Evolutionary conservation across 2,329 filamentous ascomycete species (phyloP).

Genomic region (Aureobasidium zeae): DNA sequence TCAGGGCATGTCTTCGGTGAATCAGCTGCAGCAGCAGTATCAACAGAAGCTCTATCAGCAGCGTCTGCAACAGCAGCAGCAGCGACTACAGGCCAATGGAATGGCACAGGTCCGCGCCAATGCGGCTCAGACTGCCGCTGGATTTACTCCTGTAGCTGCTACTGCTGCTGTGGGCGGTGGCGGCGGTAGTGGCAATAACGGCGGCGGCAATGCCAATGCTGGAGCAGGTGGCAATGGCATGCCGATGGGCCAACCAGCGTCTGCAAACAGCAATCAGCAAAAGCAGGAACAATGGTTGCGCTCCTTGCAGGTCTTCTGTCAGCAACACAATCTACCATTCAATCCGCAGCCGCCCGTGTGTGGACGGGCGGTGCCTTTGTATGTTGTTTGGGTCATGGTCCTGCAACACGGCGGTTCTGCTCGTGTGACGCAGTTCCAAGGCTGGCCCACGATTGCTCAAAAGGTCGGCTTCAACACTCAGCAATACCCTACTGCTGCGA

Average conservation of each 20-base stretch:
- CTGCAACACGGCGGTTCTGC: constrained; percentile 70
- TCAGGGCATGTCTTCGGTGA: constrained; percentile 29
- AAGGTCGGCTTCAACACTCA: constrained; percentile 34
- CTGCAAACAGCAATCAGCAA: constrained; percentile 19
- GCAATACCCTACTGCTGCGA: constrained; percentile 52
- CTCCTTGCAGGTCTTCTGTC: constrained; percentile 69
- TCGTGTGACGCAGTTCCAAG: constrained; percentile 57
- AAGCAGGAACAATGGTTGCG: constrained; percentile 45
- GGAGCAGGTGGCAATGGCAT: constrained; percentile 1
- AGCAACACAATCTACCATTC: constrained; percentile 59
- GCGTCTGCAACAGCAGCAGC: constrained; percentile 68
- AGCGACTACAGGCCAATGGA: constrained; percentile 45
- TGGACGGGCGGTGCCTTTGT: constrained; percentile 64
- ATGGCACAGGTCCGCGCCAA: constrained; percentile 21
- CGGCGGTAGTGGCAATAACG: no score
- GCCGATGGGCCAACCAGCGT: constrained; percentile 16
- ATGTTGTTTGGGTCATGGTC: constrained; percentile 69
- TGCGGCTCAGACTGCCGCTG: constrained; percentile 2
- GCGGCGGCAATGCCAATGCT: no score
- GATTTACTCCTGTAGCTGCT: constrained; percentile 12
- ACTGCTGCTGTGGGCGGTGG: no score
- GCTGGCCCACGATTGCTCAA: constrained; percentile 64
- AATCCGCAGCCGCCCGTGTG: constrained; percentile 65
- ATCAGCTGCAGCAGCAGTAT: constrained; percentile 43
- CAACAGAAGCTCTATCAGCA: constrained; percentile 75